Base-by-base conservation (phyloP, 2,329 filamentous ascomycete species). In the Cercospora sp. region DNA sequence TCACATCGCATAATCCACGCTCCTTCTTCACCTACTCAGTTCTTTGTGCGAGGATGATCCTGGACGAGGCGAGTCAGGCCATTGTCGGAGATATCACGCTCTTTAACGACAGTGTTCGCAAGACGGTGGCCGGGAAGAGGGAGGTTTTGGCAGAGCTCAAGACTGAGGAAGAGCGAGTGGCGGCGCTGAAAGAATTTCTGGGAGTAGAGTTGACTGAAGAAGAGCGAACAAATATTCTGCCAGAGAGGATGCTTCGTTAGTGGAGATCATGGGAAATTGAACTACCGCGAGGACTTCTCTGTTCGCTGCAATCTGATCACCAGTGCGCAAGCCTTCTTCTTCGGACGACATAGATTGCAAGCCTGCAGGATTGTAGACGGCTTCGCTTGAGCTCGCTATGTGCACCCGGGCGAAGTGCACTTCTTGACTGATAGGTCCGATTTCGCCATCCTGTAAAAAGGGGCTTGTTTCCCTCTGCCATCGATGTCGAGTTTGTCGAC, bases 1-100 rank as follows among this genome's bases (percentile, higher is more conserved):
- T 75, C 58, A 87, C 85, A 1, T 87, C 85, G 70, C 82, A 82
- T 55, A 80, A 79, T 65, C 77, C 80, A 23, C 75, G 77, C 31
- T 85, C 82, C 65, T 86, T 83, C 75, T 90, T 90, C 76, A 86
- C 84, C 10, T 79, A 82, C 65, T 82, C 75, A 2, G 77, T 90
- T 40, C 75, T 89, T 20, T 83, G 86, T 65, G 80, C 83, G 63
- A 84, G 81, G 76, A 87, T 88, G 78, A 78, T 90, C 68, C 74
- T 87, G 65, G 76, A 77, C 28, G 73, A 80, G 20, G 77, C 75
- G 2, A 74, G 77, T 67, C 68, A 79, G 57, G 69, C 79, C 63
- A 67, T 82, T 60, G 68, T 78, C 1, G 80, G 79, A n/a, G 78
- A 76, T 3, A 78, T 79, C 45, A 81, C 78, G 4, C 60, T 86